Evolutionary conservation across 2,329 filamentous ascomycete species (phyloP).

Genomic region (Xylaria arbuscula): DNA sequence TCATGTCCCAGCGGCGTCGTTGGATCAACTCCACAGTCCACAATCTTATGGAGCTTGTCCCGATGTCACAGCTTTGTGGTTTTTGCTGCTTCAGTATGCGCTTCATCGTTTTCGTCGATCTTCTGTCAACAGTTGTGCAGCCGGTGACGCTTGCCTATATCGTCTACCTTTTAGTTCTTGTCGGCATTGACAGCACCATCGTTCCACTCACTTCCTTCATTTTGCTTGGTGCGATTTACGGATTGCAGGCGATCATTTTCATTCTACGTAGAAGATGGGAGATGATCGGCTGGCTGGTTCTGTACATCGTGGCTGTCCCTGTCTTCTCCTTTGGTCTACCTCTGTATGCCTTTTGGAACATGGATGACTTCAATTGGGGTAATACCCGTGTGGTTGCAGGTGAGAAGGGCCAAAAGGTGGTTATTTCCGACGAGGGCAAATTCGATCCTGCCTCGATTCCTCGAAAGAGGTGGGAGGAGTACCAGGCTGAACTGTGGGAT

Average conservation of each 20-base stretch:
- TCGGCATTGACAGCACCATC: slow-evolving; percentile 69
- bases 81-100: slow-evolving; percentile 99
- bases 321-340: slow-evolving; percentile 92
- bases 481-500: slow-evolving; percentile 98
- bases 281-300: slow-evolving; percentile 99
- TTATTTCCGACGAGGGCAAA: slow-evolving; percentile 97
- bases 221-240: slow-evolving; percentile 93
- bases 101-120: slow-evolving; percentile 94
- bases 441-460: slow-evolving; percentile 94
- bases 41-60: slow-evolving; percentile 95
- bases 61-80: slow-evolving; percentile 91
- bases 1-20: slow-evolving; percentile 96
- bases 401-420: slow-evolving; percentile 89
- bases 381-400: slow-evolving; percentile 98
- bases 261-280: slow-evolving; percentile 98
- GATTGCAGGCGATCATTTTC: slow-evolving; percentile 96
- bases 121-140: slow-evolving; percentile 90
- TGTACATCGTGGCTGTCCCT: slow-evolving; percentile 91
- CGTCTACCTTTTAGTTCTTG: slow-evolving; percentile 83
- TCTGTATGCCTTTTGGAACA: slow-evolving; percentile 97
- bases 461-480: slow-evolving; percentile 99
- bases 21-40: slow-evolving; percentile 99
- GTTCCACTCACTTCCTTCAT: slow-evolving; percentile 90
- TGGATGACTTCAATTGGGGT: slow-evolving; percentile 99
- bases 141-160: slow-evolving; percentile 93